Evolutionary conservation across 805 yeast species (phyloP).

Genomic region (Suhomyces tanzawaensis): DNA sequence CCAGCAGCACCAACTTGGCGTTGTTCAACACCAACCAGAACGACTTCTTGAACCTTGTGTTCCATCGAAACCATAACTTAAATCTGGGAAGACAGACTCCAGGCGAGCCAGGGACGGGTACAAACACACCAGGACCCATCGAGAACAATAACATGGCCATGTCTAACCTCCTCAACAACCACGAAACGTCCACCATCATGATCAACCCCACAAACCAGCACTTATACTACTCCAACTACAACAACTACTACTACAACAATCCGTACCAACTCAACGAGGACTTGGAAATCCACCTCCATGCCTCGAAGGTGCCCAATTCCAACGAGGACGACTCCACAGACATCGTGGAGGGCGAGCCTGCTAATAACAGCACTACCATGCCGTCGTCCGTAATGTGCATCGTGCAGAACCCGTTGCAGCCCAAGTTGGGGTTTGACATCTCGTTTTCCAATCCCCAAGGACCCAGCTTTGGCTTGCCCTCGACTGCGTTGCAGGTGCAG

Average conservation of each 20-base stretch:
- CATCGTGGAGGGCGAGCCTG: constrained; percentile 32
- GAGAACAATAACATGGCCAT: constrained; percentile 12
- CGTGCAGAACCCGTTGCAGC: constrained; percentile 35
- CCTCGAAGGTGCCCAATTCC: constrained; percentile 21
- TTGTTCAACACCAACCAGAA: constrained; percentile 31
- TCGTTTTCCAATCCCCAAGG: constrained; percentile 24
- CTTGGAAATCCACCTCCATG: constrained; percentile 44
- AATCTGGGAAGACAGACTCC: neutral
- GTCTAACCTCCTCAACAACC: constrained; percentile 15
- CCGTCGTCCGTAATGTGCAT: constrained; percentile 55
- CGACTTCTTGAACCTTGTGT: constrained; percentile 51
- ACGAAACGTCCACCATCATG: constrained; percentile 7
- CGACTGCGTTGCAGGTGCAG: constrained; percentile 59
- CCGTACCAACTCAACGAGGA: constrained; percentile 38
- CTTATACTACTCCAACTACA: constrained; percentile 37
- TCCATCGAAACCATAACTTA: constrained; percentile 43
- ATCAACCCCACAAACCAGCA: constrained; percentile 37
- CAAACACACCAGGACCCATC: neutral
- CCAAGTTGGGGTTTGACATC: constrained; percentile 44
- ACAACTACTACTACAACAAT: constrained; percentile 38
- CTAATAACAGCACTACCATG: constrained; percentile 41
- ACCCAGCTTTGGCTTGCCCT: constrained; percentile 43
- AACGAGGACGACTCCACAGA: constrained; percentile 32
- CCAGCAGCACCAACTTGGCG: constrained; percentile 2
- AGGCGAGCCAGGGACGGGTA: neutral